Evolutionary conservation across 2,329 filamentous ascomycete species (phyloP), one percentile per base, ranked within the genome.

Genomic region (Verruconis gallopava): DNA sequence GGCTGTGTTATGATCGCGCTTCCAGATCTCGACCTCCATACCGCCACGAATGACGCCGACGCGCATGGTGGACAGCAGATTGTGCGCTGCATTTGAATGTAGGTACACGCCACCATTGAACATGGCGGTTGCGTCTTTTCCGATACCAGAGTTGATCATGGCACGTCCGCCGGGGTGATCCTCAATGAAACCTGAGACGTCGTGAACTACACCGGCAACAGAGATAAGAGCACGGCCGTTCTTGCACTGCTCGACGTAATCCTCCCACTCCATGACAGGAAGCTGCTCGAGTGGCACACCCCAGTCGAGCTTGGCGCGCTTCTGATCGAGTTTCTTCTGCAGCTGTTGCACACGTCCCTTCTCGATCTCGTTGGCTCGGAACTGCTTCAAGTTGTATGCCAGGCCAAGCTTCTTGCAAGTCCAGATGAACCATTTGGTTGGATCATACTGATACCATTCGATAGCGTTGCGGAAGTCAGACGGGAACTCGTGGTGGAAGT

Each of bases 251-350:
- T 63, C 61, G 43, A 63, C 57, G 37, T 61, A 63, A 49, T 64
- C 61, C 40, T 64, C 61, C 61, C 61, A 64, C 48, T 64, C 61
- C 33, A 64, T 60, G 42, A 64, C 61, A 20, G 61, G 61, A 15
- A 64, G 58, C 51, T 62, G 57, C 38, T 63, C 60, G 30, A 64
- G 58, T 47, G 61, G 61, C 46, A 62, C 50, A 52, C 61, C 61
- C 61, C 61, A 64, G 51, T 64, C 61, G 42, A 64, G 58, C 50
- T 55, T 58, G 37, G 59, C 47, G 46, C 61, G 60, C 54, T 62
- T 61, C 54, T 63, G 61, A 52, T 64, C 61, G 33, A 64, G 60
- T 57, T 63, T 64, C 58, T 64, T 64, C 54, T 63, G 61, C 34
- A 60, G 54, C 46, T 63, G 61, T 48, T 64, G 61, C 32, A 63